These are phyloP conservation scores for Leptographium lundbergii DNA, from an alignment of 2,329 filamentous ascomycete genomes.

Conservation along the genomic window DNA sequence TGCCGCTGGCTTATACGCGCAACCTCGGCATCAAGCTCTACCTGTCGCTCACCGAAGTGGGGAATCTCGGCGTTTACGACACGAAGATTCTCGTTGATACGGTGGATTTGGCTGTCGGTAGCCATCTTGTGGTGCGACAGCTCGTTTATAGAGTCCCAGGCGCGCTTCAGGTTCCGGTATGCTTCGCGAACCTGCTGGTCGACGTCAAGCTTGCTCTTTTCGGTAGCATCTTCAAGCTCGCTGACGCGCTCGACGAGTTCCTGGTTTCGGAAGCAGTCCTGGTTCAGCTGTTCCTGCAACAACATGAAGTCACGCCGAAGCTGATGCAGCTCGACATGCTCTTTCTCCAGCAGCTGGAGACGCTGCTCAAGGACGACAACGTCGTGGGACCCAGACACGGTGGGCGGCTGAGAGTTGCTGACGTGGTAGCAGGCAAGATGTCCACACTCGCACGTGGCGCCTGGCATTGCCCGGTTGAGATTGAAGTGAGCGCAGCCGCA, in stretches of 20 bases:
- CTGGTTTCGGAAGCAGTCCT: slow-evolving; percentile 20
- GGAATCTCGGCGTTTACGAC: slow-evolving; percentile 28
- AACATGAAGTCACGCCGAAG: slow-evolving; percentile 16
- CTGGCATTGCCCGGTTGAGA: slow-evolving; percentile 38
- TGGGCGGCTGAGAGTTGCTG: slow-evolving; percentile 29
- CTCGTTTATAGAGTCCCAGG: slow-evolving; percentile 39
- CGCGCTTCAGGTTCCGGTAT: slow-evolving; percentile 40
- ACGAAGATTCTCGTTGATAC: slow-evolving; percentile 28
- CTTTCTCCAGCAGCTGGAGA: slow-evolving; percentile 30
- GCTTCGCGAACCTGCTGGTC: slow-evolving; percentile 39
- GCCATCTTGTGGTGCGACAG: slow-evolving; percentile 25
- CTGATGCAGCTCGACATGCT: slow-evolving; percentile 19
- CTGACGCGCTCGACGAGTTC: slow-evolving; percentile 31
- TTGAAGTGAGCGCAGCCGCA: slow-evolving; percentile 47
- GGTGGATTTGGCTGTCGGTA: slow-evolving; percentile 24
- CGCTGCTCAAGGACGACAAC: slow-evolving; percentile 35
- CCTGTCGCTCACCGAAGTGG: slow-evolving; percentile 32
- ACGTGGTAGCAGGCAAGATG: slow-evolving; percentile 48
- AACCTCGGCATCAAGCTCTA: slow-evolving; percentile 30
- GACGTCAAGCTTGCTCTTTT: slow-evolving; percentile 38
- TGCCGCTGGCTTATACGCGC: slow-evolving; percentile 35
- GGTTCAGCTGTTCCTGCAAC: slow-evolving; percentile 15
- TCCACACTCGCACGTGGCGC: slow-evolving; percentile 44
- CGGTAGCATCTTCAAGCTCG: slow-evolving; percentile 40
- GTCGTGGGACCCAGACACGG: slow-evolving; percentile 27